Base-by-base conservation (phyloP, 805 yeast genomes). In the Yamadazyma laniorum region DNA sequence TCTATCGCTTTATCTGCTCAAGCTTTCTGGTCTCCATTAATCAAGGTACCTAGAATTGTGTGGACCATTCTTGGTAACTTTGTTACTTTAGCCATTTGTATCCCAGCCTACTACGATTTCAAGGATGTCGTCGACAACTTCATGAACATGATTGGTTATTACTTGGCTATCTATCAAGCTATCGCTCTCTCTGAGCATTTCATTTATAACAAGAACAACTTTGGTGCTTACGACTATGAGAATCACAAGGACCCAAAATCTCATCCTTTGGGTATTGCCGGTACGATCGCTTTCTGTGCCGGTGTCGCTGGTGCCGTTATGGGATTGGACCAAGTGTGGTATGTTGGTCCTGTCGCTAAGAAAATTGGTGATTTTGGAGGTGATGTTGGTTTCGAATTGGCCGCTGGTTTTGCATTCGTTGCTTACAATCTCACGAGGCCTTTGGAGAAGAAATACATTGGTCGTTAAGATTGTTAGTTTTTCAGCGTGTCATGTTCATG, bases 71-170 rank as follows among this genome's bases (percentile, higher is more conserved):
- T 70, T 38, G 95, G 90, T 55, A 84, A 86, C 63, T 79, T 75
- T 46, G 75, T 79, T 33, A 79, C 91, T 25, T 74, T 90, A 60
- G 96, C 89, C 35, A 82, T 90, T 55, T 79, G 95, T 54, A 89
- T 89, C 50, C 95, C 96, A 34, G 96, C 86, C 35, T 85, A 82
- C 69, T 82, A 84, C 70, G 59, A 74, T 45, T 88, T 90, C 61
- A 77, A 72, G 40, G 52, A 59, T 3, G 89, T 85, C 53, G 84
- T 90, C 84, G 72, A 75, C 43, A 79, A 86, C 66, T 90, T 90
- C 67, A 88, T 90, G 96, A 80, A 86, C 68, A 67, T 89, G 59
- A 88, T 90, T 61, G 91, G 86, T 49, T 90, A 90, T 74, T 89
- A 91, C 77, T 73, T 89, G 57, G 86, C 95, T 43, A 82, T 89